phyloP scores from a whole-genome alignment of 768 basidiomycete species.

The Calocybe indica region DNA sequence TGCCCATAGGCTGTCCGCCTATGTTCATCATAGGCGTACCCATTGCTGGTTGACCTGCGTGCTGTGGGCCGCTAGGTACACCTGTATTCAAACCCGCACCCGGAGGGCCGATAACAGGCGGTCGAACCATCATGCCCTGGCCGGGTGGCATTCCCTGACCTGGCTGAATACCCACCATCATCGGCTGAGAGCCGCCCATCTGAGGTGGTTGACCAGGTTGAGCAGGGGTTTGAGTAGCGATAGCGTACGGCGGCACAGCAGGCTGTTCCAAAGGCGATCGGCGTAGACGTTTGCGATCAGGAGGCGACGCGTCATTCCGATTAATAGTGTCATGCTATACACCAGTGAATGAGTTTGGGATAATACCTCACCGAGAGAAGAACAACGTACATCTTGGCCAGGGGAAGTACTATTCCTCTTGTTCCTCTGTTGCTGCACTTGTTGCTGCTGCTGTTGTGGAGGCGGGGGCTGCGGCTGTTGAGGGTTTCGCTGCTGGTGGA shows the following conservation, averaged over 20 bases:
- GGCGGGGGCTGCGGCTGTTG: constrained; percentile 17
- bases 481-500: constrained; percentile 25
- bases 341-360: constrained; percentile 1
- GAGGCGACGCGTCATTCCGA: constrained; percentile 49
- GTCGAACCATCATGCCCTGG: constrained; percentile 16
- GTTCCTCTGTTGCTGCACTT: constrained; percentile 23
- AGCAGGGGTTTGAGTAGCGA: constrained; percentile 25
- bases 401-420: constrained; percentile 62
- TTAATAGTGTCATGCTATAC: constrained; percentile 38
- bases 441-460: constrained; percentile 16
- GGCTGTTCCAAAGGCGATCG: constrained; percentile 45
- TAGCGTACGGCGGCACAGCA: constrained; percentile 22
- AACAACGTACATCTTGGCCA: constrained; percentile 45
- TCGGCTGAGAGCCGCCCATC: constrained; percentile 21
- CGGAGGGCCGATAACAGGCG: constrained; percentile 13
- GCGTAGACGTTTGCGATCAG: constrained; percentile 47
- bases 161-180: constrained; percentile 27
- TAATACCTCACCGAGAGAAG: background rate
- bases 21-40: constrained; percentile 2
- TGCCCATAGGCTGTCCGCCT: constrained; percentile 10
- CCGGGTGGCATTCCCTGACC: constrained; percentile 9
- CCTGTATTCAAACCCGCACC: constrained; percentile 13
- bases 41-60: background rate
- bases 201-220: constrained; percentile 20
- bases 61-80: constrained; percentile 1